Conservation (phyloP, 306 rosid species). For the Prunus campanulata region DNA sequence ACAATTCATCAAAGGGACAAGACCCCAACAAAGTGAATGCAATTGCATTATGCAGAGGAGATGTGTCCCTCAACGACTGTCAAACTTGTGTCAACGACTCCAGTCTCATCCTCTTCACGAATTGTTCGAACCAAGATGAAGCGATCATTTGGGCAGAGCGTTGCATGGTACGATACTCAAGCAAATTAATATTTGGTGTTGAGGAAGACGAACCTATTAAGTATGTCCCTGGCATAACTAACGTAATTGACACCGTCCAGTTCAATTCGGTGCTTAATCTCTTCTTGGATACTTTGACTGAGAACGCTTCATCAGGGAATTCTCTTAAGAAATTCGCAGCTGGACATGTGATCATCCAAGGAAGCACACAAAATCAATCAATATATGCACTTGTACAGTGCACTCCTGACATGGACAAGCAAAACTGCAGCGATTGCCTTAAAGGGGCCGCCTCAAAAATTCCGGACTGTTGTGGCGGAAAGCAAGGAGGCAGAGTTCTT, state of each 20-base stretch:
- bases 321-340: constrained; percentile 4
- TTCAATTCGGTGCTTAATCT: not conserved
- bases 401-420: not conserved
- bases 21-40: constrained; percentile 18
- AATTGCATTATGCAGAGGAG: constrained; percentile 32
- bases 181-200: constrained; percentile 4
- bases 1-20: constrained; percentile 14
- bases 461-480: constrained; percentile 2
- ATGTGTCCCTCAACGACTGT: not conserved
- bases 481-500: not conserved
- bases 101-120: not conserved
- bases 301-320: not conserved
- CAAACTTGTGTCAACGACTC: constrained; percentile 17
- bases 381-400: constrained; percentile 5
- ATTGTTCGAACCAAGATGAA: constrained; percentile 12
- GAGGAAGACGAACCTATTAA: not conserved
- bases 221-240: not conserved
- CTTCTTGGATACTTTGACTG: not conserved
- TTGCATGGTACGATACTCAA: constrained; percentile 23
- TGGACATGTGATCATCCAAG: not conserved
- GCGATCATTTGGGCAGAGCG: constrained; percentile 11
- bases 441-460: not conserved
- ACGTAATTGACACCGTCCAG: not conserved
- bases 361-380: not conserved
- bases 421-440: not conserved